Evolutionary conservation across 371 early-diverging fungal genomes (phyloP), one percentile per base, ranked within the genome.

Genomic region (Mucor circinelloides): DNA sequence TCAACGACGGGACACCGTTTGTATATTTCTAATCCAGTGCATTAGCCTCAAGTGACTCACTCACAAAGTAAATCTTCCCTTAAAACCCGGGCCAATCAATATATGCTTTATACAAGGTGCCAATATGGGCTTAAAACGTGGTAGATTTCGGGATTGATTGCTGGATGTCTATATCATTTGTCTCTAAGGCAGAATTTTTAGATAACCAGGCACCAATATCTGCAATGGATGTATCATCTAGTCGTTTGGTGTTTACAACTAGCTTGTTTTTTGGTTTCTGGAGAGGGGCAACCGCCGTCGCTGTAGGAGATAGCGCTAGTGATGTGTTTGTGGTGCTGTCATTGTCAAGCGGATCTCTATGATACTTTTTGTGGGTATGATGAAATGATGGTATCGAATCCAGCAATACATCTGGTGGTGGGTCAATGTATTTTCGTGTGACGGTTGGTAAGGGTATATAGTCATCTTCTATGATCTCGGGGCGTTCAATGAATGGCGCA

Each of bases 391-490:
- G 44, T 48, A 61, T 30, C 8, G 62, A 46, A 50, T 61, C 54
- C 3, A 63, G 23, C 4, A 63, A 23, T 6, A 25, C 21, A 19
- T 63, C 63, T 6, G 62, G 28, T 15, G 63, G 63, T 25, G 38
- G 36, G 38, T 63, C 63, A 23, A 63, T 63, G 28, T 63, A 63
- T 48, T 63, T 63, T 23, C 63, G 52, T 38, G 63, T 54, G 17
- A 63, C 63, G 31, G 63, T 63, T n/a, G 63, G 63, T 54, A 63
- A 25, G 21, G 63, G 54, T 50, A 63, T 63, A 57, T 54, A 54
- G 9, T 63, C 63, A 27, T 36, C 30, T 1, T 63, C 63, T 13
- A 63, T 38, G 17, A 63, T 27, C 54, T 54, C 54, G 8, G 63
- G 63, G 12, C 54, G 32, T 38, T 50, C 34, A 9, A 19, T 54